These are phyloP conservation scores for Ophiostoma australiae DNA, from an alignment of 2,329 filamentous ascomycete genomes.

Conservation along the genomic window DNA sequence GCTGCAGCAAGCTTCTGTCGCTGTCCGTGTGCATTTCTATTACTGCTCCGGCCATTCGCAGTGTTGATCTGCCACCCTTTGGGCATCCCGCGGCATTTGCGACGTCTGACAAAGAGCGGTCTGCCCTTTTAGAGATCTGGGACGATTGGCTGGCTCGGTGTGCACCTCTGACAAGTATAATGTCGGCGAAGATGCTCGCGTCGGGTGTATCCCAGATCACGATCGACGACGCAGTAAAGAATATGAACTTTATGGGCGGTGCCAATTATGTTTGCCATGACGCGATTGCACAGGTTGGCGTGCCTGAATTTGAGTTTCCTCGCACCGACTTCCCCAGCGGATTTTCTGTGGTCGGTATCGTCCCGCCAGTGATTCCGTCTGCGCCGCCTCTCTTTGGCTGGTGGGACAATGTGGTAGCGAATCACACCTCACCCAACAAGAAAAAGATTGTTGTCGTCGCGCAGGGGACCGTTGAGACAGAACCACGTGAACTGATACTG, in stretches of 20 bases:
- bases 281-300: conserved; percentile 37
- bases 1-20: conserved; percentile 30
- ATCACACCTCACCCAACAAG: conserved; percentile 24
- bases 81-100: conserved; percentile 34
- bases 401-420: conserved; percentile 35
- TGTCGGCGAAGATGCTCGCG: conserved; percentile 32
- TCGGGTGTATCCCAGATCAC: conserved; percentile 30
- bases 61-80: conserved; percentile 36
- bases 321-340: conserved; percentile 36
- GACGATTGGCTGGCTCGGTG: conserved; percentile 32
- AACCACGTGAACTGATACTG: conserved; percentile 38
- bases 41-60: conserved; percentile 37
- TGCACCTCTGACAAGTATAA: conserved; percentile 30
- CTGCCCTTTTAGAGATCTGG: conserved; percentile 32
- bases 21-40: conserved; percentile 36
- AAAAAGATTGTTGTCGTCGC: conserved; percentile 38
- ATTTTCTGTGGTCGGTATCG: conserved; percentile 37
- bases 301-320: conserved; percentile 38
- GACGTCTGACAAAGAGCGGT: conserved; percentile 26
- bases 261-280: conserved; percentile 37
- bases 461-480: conserved; percentile 40
- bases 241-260: conserved; percentile 33
- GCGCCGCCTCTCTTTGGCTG: conserved; percentile 29
- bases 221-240: background rate
- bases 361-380: conserved; percentile 28